Evolutionary conservation across 345 rosid genomes (phyloP), one percentile per base, ranked within the genome.

Genomic region (Linum lewisii): DNA sequence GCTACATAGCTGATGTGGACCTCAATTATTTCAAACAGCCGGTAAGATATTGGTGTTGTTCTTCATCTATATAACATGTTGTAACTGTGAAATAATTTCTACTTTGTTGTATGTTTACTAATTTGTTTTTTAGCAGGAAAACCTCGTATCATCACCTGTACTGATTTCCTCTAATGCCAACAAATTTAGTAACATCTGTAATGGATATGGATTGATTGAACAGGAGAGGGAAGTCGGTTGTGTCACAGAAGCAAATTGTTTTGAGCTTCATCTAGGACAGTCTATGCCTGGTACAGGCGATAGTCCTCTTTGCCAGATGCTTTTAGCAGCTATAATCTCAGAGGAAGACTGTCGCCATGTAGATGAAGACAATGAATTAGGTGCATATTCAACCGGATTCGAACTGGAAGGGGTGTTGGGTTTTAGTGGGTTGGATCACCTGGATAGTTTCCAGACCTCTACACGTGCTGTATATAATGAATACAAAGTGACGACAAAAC

Each of bases 311-410:
- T 90, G 70, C 52, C 90, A 85, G 73, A 82, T 88, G 78, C 80
- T 87, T 62, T 66, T 93, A 52, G 91, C 97, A 47, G 92, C 97
- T 72, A 68, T 93, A 66, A 81, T 90, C 66, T 68, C 96, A 5
- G 97, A 87, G 75, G 97, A 85, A 55, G 82, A 82, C 57, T 64
- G 61, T 70, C 59, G 61, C 57, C 54, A 58, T 63, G 87, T 59
- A 65, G 71, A 66, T 71, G 85, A 73, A 62, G 90, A 84, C 72
- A 65, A 73, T 51, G 68, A 69, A 38, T 69, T 34, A 67, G 84
- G 82, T 79, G 72, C 63, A 34, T 73, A 76, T 78, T 88, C 79
- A 72, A 66, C 75, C 59, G 83, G 77, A 67, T 73, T 75, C 66
- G 82, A 71, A 63, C 74, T 71, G 61, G 83, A 90, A 66, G 78